Evolutionary conservation across 2,329 filamentous ascomycete genomes (phyloP).

Genomic region (Xenoacremonium recifei): DNA sequence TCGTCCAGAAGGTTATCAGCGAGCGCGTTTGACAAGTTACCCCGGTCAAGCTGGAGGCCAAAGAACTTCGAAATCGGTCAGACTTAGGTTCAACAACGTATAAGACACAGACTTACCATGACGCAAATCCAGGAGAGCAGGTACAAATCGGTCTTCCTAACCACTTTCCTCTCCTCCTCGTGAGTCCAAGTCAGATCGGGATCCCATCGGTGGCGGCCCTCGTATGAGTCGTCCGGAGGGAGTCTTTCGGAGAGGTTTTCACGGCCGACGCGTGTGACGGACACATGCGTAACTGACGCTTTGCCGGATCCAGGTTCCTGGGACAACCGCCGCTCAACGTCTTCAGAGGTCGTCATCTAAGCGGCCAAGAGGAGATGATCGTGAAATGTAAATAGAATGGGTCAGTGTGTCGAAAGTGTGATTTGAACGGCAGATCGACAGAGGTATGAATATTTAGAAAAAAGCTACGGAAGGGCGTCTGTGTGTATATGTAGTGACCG

Average conservation of each 20-base stretch:
- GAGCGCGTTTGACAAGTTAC: conserved; percentile 46
- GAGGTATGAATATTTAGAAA: no score
- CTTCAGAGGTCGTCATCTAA: no score
- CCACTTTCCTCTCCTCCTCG: conserved; percentile 54
- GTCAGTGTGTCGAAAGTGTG: no score
- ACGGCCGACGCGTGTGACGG: conserved; percentile 31
- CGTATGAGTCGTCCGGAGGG: conserved; percentile 33
- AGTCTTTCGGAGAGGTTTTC: conserved; percentile 33
- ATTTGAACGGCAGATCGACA: no score
- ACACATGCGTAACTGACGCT: conserved; percentile 20
- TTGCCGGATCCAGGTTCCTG: no score
- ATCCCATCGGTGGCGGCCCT: conserved; percentile 42
- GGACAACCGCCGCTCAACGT: no score
- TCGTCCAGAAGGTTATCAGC: conserved; percentile 56
- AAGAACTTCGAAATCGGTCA: conserved; percentile 17
- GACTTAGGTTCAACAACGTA: no score
- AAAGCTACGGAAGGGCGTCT: no score
- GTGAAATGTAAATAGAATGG: no score
- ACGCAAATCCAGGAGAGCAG: conserved; percentile 42
- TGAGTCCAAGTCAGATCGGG: conserved; percentile 47
- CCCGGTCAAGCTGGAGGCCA: conserved; percentile 47
- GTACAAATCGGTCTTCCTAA: conserved; percentile 50
- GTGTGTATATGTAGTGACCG: no score
- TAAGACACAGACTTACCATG: conserved; percentile 37
- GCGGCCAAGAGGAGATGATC: no score